Evolutionary conservation across 2,329 filamentous ascomycete species (phyloP), one percentile per base, ranked within the genome.

Genomic region (Fusarium beomiforme): DNA sequence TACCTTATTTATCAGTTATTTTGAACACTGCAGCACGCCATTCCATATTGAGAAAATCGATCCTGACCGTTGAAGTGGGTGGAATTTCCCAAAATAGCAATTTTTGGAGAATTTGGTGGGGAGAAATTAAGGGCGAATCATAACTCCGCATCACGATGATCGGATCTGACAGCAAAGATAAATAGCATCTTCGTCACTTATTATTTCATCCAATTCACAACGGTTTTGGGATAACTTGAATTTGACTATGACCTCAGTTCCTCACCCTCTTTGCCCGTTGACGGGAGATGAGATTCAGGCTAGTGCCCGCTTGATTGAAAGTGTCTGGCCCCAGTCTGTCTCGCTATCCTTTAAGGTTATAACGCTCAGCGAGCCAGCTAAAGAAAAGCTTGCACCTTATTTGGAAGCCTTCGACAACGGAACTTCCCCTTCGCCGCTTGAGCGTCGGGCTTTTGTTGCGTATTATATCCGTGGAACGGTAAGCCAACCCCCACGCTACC

Each of bases 271-370:
- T 0, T 73, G 67, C 37, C 67, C 71, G 3, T 29, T 73, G n/a
- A 69, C 71, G 9, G 57, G 53, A 1, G 41, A 55, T 6, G 71
- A 73, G 58, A 73, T 73, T 11, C 57, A 69, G 19, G 37, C 68
- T 54, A 69, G 59, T 24, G 64, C 70, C 14, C 50, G 57, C 5
- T n/a, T 73, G 29, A 56, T 73, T 5, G 39, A 69, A 26, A 58
- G 46, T 2, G 50, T 59, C 4, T 73, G 71, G 71, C 70, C 71
- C 5, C 21, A 29, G 17, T 73, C 70, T 0, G 51, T 73, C 3
- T 63, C 64, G 4, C 37, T 73, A 39, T 69, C 58, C 5, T 73
- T 73, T 11, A 73, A 73, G 26, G 70, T 69, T 44, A 69, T 73
- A 29, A 73, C 71, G 19, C 58, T 73, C 12, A 71, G 61, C 6